These are phyloP conservation scores for Gamarada debralockiae DNA, from an alignment of 495 filamentous ascomycete genomes.

Conservation along the genomic window DNA sequence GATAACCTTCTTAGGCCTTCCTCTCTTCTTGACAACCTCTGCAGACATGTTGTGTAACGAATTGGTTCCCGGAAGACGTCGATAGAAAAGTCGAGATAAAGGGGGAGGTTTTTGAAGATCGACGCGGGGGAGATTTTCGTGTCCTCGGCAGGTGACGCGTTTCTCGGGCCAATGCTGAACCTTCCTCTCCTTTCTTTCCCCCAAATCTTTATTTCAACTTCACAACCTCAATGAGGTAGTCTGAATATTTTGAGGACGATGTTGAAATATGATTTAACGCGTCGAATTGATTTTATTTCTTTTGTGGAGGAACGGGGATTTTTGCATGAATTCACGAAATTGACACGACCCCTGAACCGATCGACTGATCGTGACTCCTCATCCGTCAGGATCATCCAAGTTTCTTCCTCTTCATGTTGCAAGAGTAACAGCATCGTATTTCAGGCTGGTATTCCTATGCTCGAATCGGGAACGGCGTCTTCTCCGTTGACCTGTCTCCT, in stretches of 20 bases:
- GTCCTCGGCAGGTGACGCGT: background rate
- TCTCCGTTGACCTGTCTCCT: too few species aligned
- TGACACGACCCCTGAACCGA: background rate
- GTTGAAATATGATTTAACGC: too few species aligned
- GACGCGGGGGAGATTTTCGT: background rate
- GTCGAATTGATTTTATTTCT: too few species aligned
- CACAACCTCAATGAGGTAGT: background rate
- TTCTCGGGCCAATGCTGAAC: background rate
- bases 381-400: background rate
- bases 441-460: too few species aligned
- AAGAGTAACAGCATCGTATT: background rate
- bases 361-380: background rate
- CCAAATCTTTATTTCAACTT: background rate
- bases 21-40: slow-evolving; percentile 23
- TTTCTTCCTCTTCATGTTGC: background rate
- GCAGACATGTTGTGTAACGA: slow-evolving; percentile 17
- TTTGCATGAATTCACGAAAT: slow-evolving; percentile 15
- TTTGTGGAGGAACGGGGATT: background rate
- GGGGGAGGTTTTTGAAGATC: slow-evolving; percentile 1
- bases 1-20: slow-evolving; percentile 27
- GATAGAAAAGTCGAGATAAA: slow-evolving; percentile 1
- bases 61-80: background rate
- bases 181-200: too few species aligned
- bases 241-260: background rate
- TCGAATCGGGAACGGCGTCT: too few species aligned